These are phyloP conservation scores for Phytophthora europaea DNA, from an alignment of 352 stramenopile genomes.

Conservation along the genomic window DNA sequence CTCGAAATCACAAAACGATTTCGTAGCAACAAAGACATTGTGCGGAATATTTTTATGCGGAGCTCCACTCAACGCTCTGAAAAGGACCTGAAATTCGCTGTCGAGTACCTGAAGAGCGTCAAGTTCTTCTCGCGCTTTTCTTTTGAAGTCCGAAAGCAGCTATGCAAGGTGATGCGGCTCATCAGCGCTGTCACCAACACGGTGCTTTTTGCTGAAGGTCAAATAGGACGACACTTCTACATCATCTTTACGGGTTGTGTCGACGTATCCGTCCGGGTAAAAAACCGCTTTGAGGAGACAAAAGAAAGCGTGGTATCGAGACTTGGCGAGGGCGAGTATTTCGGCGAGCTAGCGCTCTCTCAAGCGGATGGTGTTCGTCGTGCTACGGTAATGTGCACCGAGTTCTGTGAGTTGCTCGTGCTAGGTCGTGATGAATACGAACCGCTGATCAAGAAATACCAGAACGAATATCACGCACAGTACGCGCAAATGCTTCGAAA, in stretches of 20 bases:
- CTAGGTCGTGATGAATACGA: constrained; percentile 84
- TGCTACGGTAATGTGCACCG: constrained; percentile 72
- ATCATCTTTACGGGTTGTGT: constrained; percentile 84
- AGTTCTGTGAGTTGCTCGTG: constrained; percentile 84
- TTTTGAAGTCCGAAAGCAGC: constrained; percentile 87
- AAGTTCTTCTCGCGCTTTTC: constrained; percentile 91
- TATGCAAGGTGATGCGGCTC: constrained; percentile 86
- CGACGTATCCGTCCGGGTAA: constrained; percentile 74
- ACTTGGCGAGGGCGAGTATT: constrained; percentile 79
- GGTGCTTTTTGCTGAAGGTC: constrained; percentile 82
- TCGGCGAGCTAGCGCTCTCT: constrained; percentile 81
- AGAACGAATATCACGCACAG: constrained; percentile 85
- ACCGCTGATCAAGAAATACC: constrained; percentile 86
- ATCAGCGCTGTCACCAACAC: constrained; percentile 85
- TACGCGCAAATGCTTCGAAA: constrained; percentile 83
- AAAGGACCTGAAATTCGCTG: constrained; percentile 87
- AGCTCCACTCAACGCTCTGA: constrained; percentile 73
- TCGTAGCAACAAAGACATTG: constrained; percentile 89
- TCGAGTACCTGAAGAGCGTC: constrained; percentile 89
- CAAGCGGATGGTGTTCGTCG: constrained; percentile 73
- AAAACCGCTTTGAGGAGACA: constrained; percentile 80
- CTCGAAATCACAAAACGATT: constrained; percentile 85
- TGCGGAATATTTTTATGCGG: constrained; percentile 88
- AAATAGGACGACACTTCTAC: constrained; percentile 85
- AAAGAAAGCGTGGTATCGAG: constrained; percentile 75